phyloP scores from a whole-genome alignment of 2,329 filamentous ascomycete genomes.

The Dactylella cylindrospora region DNA sequence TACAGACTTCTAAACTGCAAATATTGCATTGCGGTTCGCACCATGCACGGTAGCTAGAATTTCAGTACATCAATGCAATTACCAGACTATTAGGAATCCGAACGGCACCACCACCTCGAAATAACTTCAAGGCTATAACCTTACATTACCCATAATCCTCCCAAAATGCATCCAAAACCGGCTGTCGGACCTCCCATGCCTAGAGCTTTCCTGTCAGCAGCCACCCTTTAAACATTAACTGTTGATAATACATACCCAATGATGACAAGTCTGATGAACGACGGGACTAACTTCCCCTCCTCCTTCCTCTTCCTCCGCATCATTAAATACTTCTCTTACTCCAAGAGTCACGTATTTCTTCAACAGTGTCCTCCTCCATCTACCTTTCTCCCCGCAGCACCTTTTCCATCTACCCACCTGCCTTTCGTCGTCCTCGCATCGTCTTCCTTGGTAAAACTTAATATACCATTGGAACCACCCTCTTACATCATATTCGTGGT shows the following conservation, averaged over 20 bases:
- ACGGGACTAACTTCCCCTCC: conserved; percentile 58
- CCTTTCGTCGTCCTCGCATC: conserved; percentile 59
- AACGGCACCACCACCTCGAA: too few relatives aligned
- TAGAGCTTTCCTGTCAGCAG: neutral
- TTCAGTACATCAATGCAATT: too few relatives aligned
- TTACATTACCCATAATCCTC: neutral
- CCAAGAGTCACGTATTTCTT: conserved; percentile 58
- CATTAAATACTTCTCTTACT: conserved; percentile 57
- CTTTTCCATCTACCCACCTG: conserved; percentile 59
- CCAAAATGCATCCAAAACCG: conserved; percentile 19
- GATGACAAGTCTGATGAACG: conserved; percentile 61
- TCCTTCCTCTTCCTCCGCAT: conserved; percentile 51
- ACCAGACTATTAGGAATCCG: too few relatives aligned
- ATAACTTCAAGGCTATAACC: too few relatives aligned
- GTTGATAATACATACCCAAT: conserved; percentile 57
- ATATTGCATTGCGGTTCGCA: too few relatives aligned
- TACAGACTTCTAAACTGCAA: too few relatives aligned
- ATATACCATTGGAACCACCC: conserved; percentile 64
- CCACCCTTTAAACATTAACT: neutral
- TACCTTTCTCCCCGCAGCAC: conserved; percentile 58
- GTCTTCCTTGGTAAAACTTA: conserved; percentile 57
- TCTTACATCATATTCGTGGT: conserved; percentile 58
- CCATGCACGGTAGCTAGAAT: too few relatives aligned
- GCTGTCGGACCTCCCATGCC: conserved; percentile 26
- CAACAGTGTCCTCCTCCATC: conserved; percentile 58